Evolutionary conservation across 2,329 filamentous ascomycete genomes (phyloP).

Genomic region (Coniochaeta sp.): DNA sequence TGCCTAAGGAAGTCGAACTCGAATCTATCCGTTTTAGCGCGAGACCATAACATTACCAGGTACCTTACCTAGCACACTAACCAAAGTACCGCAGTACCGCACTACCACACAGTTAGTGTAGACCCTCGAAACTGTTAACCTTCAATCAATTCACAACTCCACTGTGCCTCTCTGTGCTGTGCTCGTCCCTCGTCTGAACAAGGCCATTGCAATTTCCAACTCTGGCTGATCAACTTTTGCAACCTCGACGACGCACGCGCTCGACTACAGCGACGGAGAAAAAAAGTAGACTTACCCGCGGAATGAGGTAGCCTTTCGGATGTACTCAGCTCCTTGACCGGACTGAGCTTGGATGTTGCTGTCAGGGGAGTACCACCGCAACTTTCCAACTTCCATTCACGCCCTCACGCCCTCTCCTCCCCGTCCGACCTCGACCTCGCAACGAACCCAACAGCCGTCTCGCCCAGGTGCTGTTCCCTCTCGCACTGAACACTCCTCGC

Average conservation of each 20-base stretch:
- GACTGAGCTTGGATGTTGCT: conserved; percentile 37
- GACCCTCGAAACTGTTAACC: neutral
- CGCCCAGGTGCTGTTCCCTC: neutral
- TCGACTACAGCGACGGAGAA: conserved; percentile 10
- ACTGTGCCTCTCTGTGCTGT: neutral
- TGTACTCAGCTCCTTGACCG: conserved; percentile 52
- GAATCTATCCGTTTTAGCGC: neutral
- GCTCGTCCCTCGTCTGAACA: neutral
- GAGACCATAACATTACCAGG: neutral
- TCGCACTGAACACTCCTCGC: neutral
- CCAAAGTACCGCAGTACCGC: too few relatives aligned
- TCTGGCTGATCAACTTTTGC: neutral
- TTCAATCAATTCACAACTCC: neutral
- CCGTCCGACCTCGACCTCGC: neutral
- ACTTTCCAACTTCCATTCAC: neutral
- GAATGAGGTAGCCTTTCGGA: conserved; percentile 51
- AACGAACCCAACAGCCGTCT: neutral
- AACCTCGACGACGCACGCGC: conserved; percentile 11
- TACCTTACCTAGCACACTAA: too few relatives aligned
- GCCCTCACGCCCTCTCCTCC: neutral
- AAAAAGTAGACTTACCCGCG: conserved; percentile 18
- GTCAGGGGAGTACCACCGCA: conserved; percentile 2
- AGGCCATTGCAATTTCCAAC: neutral
- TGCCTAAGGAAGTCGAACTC: too few relatives aligned
- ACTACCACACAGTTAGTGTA: too few relatives aligned